phyloP scores from a whole-genome alignment of 73 alveolate genomes.

The Effrenium voratum region DNA sequence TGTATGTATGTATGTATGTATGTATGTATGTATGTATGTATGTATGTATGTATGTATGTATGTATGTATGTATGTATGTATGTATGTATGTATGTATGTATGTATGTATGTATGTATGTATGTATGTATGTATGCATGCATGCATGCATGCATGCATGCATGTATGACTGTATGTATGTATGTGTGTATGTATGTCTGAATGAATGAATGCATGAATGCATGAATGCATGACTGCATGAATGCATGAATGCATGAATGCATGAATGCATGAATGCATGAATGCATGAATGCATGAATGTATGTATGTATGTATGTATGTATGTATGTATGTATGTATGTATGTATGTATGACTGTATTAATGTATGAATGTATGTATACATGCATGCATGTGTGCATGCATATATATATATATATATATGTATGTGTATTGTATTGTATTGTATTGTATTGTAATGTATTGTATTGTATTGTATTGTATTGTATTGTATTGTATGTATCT shows the following conservation, averaged over 20 bases:
- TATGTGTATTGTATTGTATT: too few species aligned
- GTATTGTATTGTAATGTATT: too few species aligned
- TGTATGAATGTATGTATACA: background rate
- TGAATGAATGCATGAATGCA: background rate
- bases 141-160: background rate
- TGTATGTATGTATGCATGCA: background rate
- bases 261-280: background rate
- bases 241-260: background rate
- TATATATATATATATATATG: background rate
- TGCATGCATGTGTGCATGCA: background rate
- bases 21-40: background rate
- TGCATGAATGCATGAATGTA: background rate
- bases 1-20: background rate
- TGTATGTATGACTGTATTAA: background rate
- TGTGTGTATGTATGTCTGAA: background rate
- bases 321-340: background rate
- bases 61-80: conserved; percentile 27
- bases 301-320: background rate
- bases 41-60: background rate
- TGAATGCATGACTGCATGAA: background rate
- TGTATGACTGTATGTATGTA: background rate
- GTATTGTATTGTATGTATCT: too few species aligned
- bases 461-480: too few species aligned
- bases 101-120: background rate
- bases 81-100: conserved; percentile 66